Base-by-base conservation (phyloP, 2,329 filamentous ascomycete species). In the Thielaviopsis cerberus region DNA sequence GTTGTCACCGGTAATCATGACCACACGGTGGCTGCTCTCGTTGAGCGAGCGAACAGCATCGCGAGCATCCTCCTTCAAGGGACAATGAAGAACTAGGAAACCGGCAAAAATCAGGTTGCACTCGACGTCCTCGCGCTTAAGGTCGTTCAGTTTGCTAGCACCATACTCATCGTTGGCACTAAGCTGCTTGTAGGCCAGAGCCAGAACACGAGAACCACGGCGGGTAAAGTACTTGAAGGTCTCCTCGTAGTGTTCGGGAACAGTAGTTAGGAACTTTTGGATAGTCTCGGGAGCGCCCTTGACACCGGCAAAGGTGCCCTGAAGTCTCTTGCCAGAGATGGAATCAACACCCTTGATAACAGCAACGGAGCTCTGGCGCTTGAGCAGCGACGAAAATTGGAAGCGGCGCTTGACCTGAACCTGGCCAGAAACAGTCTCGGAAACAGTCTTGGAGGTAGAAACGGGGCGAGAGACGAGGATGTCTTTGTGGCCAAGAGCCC, bases 1-100 rank as follows among this genome's bases (percentile, higher is more conserved):
- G 69, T 98, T 98, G 70, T 98, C 92, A 68, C 92, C 92, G 61
- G 92, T 98, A 64, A 98, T 98, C 92, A 98, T 98, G 64, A 98
- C 86, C 53, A 95, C 89, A 65, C 92, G 88, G 70, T 98, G 92
- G 72, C 90, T 97, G 71, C 91, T 97, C 74, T 98, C 92, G 68
- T 96, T 98, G 65, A 98, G 79, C 88, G 97, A 96, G 63, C 86
- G 88, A 48, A 98, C 88, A 45, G 92, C 83, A 69, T 92, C 84
- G 72, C 94, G 86, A 53, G 92, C 92, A 69, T 98, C 92, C 25
- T 95, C 90, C 73, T 98, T 98, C 59, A 98, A 77, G 4, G 92
- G 92, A 66, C 89, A 96, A 69, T 96, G 91, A 27, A 98, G 76
- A 55, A 98, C 89, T 62, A 98, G 75, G 74, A 98, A 98, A 60